Conservation (phyloP, 495 filamentous ascomycete species). For the Penicillium angulare region DNA sequence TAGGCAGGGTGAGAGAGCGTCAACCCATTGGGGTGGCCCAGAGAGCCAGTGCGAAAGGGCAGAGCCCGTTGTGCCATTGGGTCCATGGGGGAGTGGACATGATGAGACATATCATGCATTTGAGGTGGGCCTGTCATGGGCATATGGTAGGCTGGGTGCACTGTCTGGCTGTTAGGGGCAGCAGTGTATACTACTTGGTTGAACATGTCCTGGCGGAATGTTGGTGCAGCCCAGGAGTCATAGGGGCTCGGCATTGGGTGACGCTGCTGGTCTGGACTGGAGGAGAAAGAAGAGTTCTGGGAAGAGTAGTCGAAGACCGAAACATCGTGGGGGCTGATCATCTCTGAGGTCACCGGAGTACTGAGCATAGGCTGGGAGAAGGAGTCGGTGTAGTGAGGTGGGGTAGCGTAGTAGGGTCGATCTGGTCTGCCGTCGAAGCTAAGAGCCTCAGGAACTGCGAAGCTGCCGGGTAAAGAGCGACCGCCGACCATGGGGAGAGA, state of each 20-base stretch:
- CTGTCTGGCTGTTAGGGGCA: slow-evolving; percentile 19
- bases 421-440: slow-evolving; percentile 35
- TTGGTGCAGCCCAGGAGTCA: slow-evolving; percentile 34
- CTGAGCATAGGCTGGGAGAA: slow-evolving; percentile 34
- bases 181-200: slow-evolving; percentile 34
- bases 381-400: slow-evolving; percentile 37
- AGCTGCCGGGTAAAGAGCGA: slow-evolving; percentile 22
- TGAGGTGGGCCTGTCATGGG: slow-evolving; percentile 28
- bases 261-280: slow-evolving; percentile 27
- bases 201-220: slow-evolving; percentile 44
- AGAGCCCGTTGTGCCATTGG: slow-evolving; percentile 19
- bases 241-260: slow-evolving; percentile 22
- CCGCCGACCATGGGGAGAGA: slow-evolving; percentile 11
- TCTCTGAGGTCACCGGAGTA: slow-evolving; percentile 27
- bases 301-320: slow-evolving; percentile 35
- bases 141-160: slow-evolving; percentile 34
- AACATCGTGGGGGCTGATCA: slow-evolving; percentile 35
- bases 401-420: slow-evolving; percentile 28
- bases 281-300: slow-evolving; percentile 24
- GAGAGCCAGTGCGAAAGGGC: slow-evolving; percentile 35
- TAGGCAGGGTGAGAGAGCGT: slow-evolving; percentile 24
- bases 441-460: slow-evolving; percentile 32
- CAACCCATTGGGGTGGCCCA: slow-evolving; percentile 32
- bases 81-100: slow-evolving; percentile 27
- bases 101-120: slow-evolving; percentile 29